phyloP scores from a whole-genome alignment of 2,329 filamentous ascomycete genomes.

The Chaetomiaceae sp. region DNA sequence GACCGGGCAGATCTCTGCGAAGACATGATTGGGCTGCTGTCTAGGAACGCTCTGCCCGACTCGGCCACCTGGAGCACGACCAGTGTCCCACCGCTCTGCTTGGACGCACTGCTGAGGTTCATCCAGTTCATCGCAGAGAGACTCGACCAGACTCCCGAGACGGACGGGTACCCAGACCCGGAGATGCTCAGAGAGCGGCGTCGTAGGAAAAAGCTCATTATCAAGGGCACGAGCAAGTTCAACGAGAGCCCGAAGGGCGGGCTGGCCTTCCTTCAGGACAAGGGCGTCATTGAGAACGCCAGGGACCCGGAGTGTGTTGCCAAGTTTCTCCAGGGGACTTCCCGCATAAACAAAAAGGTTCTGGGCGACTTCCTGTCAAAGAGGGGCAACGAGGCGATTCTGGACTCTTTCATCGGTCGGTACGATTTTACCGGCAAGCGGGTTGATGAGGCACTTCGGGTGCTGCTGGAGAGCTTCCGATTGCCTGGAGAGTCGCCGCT shows the following conservation, averaged over 20 bases:
- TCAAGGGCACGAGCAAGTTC: slow-evolving; percentile 83
- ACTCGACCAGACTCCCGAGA: slow-evolving; percentile 62
- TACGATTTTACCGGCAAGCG: slow-evolving; percentile 85
- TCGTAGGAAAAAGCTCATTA: slow-evolving; percentile 78
- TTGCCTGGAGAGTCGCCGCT: slow-evolving; percentile 88
- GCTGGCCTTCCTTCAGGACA: slow-evolving; percentile 75
- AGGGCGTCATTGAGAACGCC: slow-evolving; percentile 77
- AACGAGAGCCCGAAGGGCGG: slow-evolving; percentile 92
- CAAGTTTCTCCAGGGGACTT: slow-evolving; percentile 81
- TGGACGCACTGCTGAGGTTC: slow-evolving; percentile 86
- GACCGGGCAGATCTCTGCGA: slow-evolving; percentile 89
- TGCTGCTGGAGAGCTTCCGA: slow-evolving; percentile 86
- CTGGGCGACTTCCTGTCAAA: slow-evolving; percentile 94
- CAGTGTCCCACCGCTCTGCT: slow-evolving; percentile 89
- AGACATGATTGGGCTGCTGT: slow-evolving; percentile 88
- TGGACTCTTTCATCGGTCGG: slow-evolving; percentile 77
- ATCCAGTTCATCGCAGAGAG: slow-evolving; percentile 89
- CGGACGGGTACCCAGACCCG: slow-evolving; percentile 63
- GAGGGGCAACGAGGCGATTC: slow-evolving; percentile 75
- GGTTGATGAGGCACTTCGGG: slow-evolving; percentile 82
- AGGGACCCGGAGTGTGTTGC: slow-evolving; percentile 74
- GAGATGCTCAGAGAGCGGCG: slow-evolving; percentile 64
- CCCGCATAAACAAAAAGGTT: slow-evolving; percentile 81
- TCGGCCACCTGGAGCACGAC: slow-evolving; percentile 99
- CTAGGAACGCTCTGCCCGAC: slow-evolving; percentile 91